Conservation (phyloP, 768 basidiomycete genomes). For the Amanita subjunquillea region DNA sequence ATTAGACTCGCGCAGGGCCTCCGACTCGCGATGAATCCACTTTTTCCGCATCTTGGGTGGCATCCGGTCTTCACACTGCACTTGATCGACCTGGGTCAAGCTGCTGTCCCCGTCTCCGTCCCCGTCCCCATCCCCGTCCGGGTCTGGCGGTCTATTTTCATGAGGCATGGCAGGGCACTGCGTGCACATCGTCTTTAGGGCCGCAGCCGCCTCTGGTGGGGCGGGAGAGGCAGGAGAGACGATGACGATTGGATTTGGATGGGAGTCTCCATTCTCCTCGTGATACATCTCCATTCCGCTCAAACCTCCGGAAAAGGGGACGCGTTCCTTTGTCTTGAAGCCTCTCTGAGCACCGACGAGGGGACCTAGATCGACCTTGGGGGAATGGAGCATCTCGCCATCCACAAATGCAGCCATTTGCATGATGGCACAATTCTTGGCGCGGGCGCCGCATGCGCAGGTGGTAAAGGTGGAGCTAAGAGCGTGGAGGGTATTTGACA, state of each 20-base stretch:
- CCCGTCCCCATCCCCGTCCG: not conserved
- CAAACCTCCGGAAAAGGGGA: slow-evolving; percentile 50
- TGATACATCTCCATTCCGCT: slow-evolving; percentile 46
- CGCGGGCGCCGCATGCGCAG: slow-evolving; percentile 59
- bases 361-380: slow-evolving; percentile 48
- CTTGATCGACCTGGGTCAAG: not conserved
- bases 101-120: slow-evolving; percentile 3
- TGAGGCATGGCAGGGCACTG: not conserved
- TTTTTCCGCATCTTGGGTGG: slow-evolving; percentile 59
- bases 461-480: slow-evolving; percentile 64
- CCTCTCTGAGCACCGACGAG: slow-evolving; percentile 51
- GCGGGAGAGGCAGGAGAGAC: not conserved
- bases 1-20: slow-evolving; percentile 14
- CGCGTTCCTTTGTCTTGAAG: slow-evolving; percentile 49
- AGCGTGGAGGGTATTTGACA: slow-evolving; percentile 61
- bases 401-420: slow-evolving; percentile 59
- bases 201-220: not conserved
- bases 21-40: slow-evolving; percentile 25
- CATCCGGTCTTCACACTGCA: slow-evolving; percentile 26
- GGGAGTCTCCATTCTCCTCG: not conserved
- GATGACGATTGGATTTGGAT: not conserved
- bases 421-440: slow-evolving; percentile 51
- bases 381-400: slow-evolving; percentile 7
- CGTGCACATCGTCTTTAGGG: not conserved
- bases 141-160: slow-evolving; percentile 10